phyloP scores from a whole-genome alignment of 2,329 filamentous ascomycete genomes.

The Xylaria sp. region DNA sequence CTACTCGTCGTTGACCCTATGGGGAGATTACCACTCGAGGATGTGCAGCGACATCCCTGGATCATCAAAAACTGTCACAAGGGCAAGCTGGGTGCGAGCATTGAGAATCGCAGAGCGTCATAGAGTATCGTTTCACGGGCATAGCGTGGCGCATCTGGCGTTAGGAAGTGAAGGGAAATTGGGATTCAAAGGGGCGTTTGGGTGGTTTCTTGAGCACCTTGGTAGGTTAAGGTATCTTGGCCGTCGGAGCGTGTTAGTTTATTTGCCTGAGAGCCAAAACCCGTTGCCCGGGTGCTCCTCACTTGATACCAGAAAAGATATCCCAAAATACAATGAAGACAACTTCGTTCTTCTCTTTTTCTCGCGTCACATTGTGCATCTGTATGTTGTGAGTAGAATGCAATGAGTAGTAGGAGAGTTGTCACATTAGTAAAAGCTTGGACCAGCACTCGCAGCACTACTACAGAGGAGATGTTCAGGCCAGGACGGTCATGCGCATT shows the following conservation, averaged over 20 bases:
- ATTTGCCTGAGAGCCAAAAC: neutral
- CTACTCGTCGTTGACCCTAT: constrained; percentile 91
- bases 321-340: too few relatives aligned
- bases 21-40: constrained; percentile 87
- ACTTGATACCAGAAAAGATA: too few relatives aligned
- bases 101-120: neutral
- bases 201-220: neutral
- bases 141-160: neutral
- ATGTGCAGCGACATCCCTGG: constrained; percentile 92
- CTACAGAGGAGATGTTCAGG: too few relatives aligned
- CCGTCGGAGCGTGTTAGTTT: neutral
- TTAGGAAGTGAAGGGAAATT: neutral
- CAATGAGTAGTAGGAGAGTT: too few relatives aligned
- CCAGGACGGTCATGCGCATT: too few relatives aligned
- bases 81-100: neutral
- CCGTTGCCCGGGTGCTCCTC: neutral
- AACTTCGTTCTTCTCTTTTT: too few relatives aligned
- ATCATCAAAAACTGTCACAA: constrained; percentile 86
- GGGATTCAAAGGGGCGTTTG: neutral
- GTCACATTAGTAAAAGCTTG: too few relatives aligned
- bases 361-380: too few relatives aligned
- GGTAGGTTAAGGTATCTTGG: neutral
- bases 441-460: too few relatives aligned
- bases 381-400: too few relatives aligned
- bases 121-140: neutral